Evolutionary conservation across 805 yeast species (phyloP), one percentile per base, ranked within the genome.

Genomic region (Candida michaelii): DNA sequence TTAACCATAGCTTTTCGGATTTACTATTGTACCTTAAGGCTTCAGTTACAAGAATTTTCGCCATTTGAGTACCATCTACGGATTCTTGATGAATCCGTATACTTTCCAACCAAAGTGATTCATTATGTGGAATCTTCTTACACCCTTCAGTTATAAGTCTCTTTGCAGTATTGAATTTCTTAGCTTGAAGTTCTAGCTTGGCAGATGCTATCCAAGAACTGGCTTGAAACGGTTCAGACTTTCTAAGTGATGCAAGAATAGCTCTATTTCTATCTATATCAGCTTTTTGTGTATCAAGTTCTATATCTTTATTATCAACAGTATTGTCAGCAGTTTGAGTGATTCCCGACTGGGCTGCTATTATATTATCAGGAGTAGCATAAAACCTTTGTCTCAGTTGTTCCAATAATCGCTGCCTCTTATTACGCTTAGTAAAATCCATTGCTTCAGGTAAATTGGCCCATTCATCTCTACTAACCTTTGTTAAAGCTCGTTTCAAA

Each of bases 141-240:
- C 96, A 85, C 1, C 96, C 99, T 55, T 86, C 80, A n/a, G 69
- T 70, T 5, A 89, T 82, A 12, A 85, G 47, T 16, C 62, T 63
- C 40, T 76, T 74, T 0, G 98, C 97, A 11, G 61, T 61, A 4
- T 63, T 63, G 41, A 69, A 67, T 39, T 79, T 80, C 33, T 73
- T 72, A 1, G 82, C 83, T 34, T 73, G 75, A 49, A 79, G 84
- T 55, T 91, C 98, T 8, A 89, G 58, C 36, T 88, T 64, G 0
- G 96, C 95, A 36, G 89, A 78, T 0, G 95, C 88, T 16, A 91
- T 85, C 96, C 96, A 91, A 4, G 85, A 86, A 36, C 77, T 77
- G 0, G 95, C 77, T 44, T 81, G 83, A 31, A 65, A 62, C 0
- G 97, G 96, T 52, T 87, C 84, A 0, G 88, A 66, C 49, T 76